phyloP scores from a whole-genome alignment of 2,329 filamentous ascomycete genomes.

The Claviceps arundinis region DNA sequence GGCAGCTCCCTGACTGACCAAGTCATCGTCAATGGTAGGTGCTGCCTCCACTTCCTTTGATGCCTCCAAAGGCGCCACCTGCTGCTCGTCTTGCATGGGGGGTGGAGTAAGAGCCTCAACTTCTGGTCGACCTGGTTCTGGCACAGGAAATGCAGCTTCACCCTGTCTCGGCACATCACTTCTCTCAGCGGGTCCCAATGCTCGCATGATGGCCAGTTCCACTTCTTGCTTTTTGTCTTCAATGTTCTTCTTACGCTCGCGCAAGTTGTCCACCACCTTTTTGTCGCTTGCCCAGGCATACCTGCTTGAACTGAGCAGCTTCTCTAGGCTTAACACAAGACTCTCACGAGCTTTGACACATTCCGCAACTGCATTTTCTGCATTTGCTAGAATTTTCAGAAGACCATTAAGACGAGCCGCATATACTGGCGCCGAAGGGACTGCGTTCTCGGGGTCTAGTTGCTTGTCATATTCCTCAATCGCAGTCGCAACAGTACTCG shows the following conservation, averaged over 20 bases:
- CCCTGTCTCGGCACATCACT: constrained; percentile 34
- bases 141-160: constrained; percentile 29
- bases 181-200: constrained; percentile 50
- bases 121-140: constrained; percentile 61
- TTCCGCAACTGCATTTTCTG: constrained; percentile 79
- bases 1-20: constrained; percentile 26
- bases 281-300: constrained; percentile 58
- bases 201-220: constrained; percentile 81
- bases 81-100: constrained; percentile 32
- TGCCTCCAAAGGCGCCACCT: constrained; percentile 7
- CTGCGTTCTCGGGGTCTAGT: constrained; percentile 52
- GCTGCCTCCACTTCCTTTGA: constrained; percentile 7
- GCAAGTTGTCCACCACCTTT: constrained; percentile 47
- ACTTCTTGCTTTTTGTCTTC: constrained; percentile 79
- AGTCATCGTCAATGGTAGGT: constrained; percentile 15
- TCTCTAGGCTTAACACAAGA: constrained; percentile 70
- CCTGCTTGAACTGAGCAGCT: constrained; percentile 63
- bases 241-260: constrained; percentile 54
- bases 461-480: constrained; percentile 76
- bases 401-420: constrained; percentile 80
- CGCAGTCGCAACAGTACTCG: constrained; percentile 54
- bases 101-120: constrained; percentile 83
- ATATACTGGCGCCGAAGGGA: constrained; percentile 77
- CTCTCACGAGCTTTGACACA: constrained; percentile 73
- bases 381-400: constrained; percentile 77